These are phyloP conservation scores for Sporisorium graminicola DNA, from an alignment of 1,284 basidiomycete genomes.

Conservation along the genomic window DNA sequence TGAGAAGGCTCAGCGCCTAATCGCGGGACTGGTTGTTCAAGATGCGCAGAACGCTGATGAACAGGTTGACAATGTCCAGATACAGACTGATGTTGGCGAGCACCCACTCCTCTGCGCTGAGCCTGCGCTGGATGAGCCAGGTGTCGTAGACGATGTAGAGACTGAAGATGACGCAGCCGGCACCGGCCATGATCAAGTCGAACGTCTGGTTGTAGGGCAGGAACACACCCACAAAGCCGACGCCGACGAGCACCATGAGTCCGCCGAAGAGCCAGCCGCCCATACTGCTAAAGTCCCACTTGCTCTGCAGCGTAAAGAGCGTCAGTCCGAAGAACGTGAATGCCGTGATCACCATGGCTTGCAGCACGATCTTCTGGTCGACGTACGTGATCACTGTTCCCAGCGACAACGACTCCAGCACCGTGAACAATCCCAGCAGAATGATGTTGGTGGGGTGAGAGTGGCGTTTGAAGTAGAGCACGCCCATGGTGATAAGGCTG, in stretches of 20 bases:
- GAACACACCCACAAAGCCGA: conserved; percentile 78
- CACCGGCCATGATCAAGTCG: conserved; percentile 82
- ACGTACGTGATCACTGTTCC: conserved; percentile 83
- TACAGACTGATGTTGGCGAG: conserved; percentile 84
- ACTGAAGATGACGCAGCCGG: conserved; percentile 84
- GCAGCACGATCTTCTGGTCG: conserved; percentile 81
- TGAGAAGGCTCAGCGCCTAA: too few relatives aligned
- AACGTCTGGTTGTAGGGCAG: conserved; percentile 82
- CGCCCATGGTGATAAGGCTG: conserved; percentile 79
- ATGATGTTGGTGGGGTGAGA: conserved; percentile 84
- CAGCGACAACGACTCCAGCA: conserved; percentile 72
- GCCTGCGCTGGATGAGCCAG: conserved; percentile 79
- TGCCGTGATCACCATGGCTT: conserved; percentile 86
- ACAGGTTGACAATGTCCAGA: conserved; percentile 75
- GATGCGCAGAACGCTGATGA: conserved; percentile 78
- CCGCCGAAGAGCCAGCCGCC: conserved; percentile 85
- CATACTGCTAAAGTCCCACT: conserved; percentile 82
- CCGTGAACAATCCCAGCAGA: conserved; percentile 75
- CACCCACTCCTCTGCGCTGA: conserved; percentile 89
- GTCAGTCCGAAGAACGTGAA: conserved; percentile 85
- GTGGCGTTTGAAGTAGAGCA: conserved; percentile 89
- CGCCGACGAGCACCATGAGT: conserved; percentile 64
- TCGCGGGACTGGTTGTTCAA: conserved; percentile 49
- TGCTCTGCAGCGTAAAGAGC: conserved; percentile 83
- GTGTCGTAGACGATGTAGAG: conserved; percentile 78